phyloP scores from a whole-genome alignment of 495 filamentous ascomycete genomes.

The Penicillium atrosanguineum region DNA sequence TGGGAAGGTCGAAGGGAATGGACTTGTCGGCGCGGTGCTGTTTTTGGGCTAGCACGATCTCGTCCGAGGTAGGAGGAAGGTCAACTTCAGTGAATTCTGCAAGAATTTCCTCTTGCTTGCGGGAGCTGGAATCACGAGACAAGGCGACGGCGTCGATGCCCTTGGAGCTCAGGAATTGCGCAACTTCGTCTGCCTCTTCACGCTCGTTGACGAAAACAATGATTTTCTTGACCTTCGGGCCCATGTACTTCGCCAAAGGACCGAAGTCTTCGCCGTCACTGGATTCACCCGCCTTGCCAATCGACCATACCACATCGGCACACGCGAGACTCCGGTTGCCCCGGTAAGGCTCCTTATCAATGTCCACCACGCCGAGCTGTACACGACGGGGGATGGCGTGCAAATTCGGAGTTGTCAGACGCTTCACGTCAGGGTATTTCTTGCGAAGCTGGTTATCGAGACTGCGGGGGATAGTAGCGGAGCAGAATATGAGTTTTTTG shows the following conservation, averaged over 20 bases:
- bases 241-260: constrained; percentile 32
- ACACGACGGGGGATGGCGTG: constrained; percentile 94
- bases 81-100: constrained; percentile 68
- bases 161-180: constrained; percentile 75
- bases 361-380: constrained; percentile 89
- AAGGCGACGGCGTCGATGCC: constrained; percentile 84
- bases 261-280: constrained; percentile 28
- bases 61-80: constrained; percentile 39
- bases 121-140: constrained; percentile 73
- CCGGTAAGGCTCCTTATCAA: constrained; percentile 81
- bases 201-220: constrained; percentile 98
- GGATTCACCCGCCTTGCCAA: constrained; percentile 69
- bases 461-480: constrained; percentile 88
- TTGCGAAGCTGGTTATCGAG: constrained; percentile 79
- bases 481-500: constrained; percentile 89
- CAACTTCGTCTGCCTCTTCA: constrained; percentile 77
- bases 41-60: constrained; percentile 35
- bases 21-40: constrained; percentile 28
- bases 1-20: constrained; percentile 32
- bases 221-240: constrained; percentile 72
- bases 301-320: constrained; percentile 89
- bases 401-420: constrained; percentile 89
- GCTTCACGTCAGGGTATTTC: constrained; percentile 75
- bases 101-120: constrained; percentile 70
- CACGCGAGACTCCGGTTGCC: constrained; percentile 90